These are phyloP conservation scores for Achaetomiella virescens DNA, from an alignment of 495 filamentous ascomycete species.

Conservation along the genomic window DNA sequence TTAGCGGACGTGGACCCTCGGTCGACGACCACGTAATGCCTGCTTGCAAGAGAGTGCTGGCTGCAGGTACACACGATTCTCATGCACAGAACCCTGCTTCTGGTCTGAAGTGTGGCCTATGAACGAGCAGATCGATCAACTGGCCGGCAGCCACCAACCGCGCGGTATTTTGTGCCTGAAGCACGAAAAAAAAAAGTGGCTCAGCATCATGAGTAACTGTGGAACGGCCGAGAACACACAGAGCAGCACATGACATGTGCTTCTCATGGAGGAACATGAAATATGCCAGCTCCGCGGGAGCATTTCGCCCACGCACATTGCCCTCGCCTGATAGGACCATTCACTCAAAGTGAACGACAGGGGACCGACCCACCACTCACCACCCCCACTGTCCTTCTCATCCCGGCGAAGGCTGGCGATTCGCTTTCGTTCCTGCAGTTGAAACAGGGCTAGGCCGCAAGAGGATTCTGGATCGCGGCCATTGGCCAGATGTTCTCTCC, in stretches of 20 bases:
- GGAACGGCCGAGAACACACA: too few relatives aligned
- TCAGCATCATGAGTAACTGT: too few relatives aligned
- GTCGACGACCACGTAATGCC: conserved; percentile 9
- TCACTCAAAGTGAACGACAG: too few relatives aligned
- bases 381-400: conserved; percentile 1
- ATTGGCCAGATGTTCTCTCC: conserved; percentile 22
- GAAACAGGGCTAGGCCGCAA: conserved; percentile 25
- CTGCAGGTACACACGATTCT: conserved; percentile 9
- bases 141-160: not conserved
- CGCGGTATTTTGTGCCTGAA: conserved; percentile 1
- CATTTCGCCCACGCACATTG: too few relatives aligned
- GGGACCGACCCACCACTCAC: too few relatives aligned
- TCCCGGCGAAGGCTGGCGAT: conserved; percentile 11
- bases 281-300: too few relatives aligned
- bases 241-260: too few relatives aligned
- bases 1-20: conserved; percentile 3
- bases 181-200: not conserved
- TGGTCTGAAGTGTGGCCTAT: not conserved
- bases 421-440: conserved; percentile 28
- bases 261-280: too few relatives aligned
- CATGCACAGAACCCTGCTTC: not conserved
- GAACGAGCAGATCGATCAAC: not conserved
- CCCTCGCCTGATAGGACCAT: too few relatives aligned
- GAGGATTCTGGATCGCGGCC: not conserved
- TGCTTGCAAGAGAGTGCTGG: not conserved